phyloP scores from a whole-genome alignment of 1,284 basidiomycete species.

The Ustilago tritici region DNA sequence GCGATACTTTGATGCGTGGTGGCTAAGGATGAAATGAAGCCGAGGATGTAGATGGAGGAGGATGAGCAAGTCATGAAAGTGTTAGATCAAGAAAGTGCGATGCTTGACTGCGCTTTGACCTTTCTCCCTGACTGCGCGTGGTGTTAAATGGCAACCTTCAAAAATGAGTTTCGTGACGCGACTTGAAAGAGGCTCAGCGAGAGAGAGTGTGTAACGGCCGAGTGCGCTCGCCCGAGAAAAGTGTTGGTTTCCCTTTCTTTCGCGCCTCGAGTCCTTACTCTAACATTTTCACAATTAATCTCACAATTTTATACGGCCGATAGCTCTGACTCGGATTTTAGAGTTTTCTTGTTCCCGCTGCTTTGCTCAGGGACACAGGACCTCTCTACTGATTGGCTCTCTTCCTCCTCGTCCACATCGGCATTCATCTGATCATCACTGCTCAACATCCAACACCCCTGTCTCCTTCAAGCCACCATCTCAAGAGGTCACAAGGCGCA shows the following conservation, averaged over 20 bases:
- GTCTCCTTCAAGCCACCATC: background rate
- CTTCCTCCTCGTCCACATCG: background rate
- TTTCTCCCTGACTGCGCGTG: conserved; percentile 14
- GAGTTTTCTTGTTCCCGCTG: conserved; percentile 8
- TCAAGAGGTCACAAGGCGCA: background rate
- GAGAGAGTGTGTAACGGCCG: conserved; percentile 15
- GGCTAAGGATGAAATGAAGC: background rate
- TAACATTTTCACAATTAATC: conserved; percentile 1
- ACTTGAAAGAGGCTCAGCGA: conserved; percentile 7
- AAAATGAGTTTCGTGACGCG: conserved; percentile 35
- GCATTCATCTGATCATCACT: background rate
- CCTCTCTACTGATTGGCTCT: conserved; percentile 1
- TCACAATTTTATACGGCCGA: conserved; percentile 12
- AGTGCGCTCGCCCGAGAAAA: conserved; percentile 8
- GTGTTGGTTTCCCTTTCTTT: conserved; percentile 23
- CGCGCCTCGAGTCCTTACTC: conserved; percentile 12
- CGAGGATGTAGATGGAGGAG: background rate
- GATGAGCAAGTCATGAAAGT: conserved; percentile 3
- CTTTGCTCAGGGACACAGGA: conserved; percentile 8
- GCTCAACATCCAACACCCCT: background rate
- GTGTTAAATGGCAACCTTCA: conserved; percentile 31
- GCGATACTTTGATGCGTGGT: background rate
- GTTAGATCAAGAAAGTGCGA: background rate
- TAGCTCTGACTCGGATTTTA: conserved; percentile 9
- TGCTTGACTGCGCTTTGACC: conserved; percentile 2